These are phyloP conservation scores for Rachicladosporium sp. DNA, from an alignment of 2,329 filamentous ascomycete species.

Conservation along the genomic window DNA sequence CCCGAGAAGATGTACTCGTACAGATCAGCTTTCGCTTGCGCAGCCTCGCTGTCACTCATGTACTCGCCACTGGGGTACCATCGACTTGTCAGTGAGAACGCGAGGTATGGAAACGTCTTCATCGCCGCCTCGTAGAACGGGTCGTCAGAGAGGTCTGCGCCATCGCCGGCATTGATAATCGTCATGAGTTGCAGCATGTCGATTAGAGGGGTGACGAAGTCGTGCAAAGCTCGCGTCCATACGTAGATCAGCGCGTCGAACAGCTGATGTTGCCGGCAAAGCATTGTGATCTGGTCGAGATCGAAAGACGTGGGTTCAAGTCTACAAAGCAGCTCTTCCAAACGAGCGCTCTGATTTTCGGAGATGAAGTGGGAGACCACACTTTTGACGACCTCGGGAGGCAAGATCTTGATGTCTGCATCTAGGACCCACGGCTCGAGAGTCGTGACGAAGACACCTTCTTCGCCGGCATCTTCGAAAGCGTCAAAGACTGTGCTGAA, in stretches of 20 bases:
- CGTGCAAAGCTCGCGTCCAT: slow-evolving; percentile 81
- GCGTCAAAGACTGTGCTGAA: slow-evolving; percentile 85
- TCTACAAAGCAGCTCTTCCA: slow-evolving; percentile 91
- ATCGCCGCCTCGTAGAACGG: slow-evolving; percentile 56
- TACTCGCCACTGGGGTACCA: slow-evolving; percentile 77
- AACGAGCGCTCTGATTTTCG: slow-evolving; percentile 59
- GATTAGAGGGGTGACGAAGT: slow-evolving; percentile 82
- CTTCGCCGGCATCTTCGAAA: slow-evolving; percentile 65
- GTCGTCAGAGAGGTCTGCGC: slow-evolving; percentile 40
- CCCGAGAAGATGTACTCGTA: slow-evolving; percentile 93
- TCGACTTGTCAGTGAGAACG: slow-evolving; percentile 78
- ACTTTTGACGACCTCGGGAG: slow-evolving; percentile 73
- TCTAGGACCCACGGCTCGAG: slow-evolving; percentile 82
- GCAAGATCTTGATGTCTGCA: slow-evolving; percentile 58
- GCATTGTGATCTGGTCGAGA: slow-evolving; percentile 76
- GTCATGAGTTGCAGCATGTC: slow-evolving; percentile 60
- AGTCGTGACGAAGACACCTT: slow-evolving; percentile 72
- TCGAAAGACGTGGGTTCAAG: slow-evolving; percentile 86
- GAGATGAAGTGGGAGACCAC: slow-evolving; percentile 70
- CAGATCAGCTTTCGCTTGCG: slow-evolving; percentile 69
- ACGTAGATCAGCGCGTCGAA: slow-evolving; percentile 96
- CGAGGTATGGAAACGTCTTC: slow-evolving; percentile 91
- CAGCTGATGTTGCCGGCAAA: slow-evolving; percentile 83
- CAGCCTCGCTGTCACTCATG: slow-evolving; percentile 60
- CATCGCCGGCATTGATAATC: slow-evolving; percentile 40